A percentile compares a stretch with the other conserved stretches of the same genome.
Evolutionary conservation across 228 moss, liverwort and hornwort species (phyloP).

Genomic region (Sphagnum magellanicum): DNA sequence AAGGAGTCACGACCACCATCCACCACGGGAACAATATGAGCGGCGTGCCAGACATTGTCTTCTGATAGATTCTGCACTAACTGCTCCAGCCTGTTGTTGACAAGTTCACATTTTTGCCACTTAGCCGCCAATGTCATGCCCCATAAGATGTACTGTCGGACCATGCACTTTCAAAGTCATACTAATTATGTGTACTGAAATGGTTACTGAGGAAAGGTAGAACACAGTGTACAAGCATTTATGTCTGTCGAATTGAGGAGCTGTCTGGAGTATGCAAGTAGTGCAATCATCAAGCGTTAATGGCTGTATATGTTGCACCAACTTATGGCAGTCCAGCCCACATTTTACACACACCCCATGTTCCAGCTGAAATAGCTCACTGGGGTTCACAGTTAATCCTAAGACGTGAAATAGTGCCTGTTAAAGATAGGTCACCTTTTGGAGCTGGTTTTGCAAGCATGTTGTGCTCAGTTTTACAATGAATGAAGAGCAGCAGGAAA

Average conservation of each 20-base stretch:
- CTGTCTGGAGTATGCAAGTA: slow-evolving; percentile 26
- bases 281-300: slow-evolving; percentile 28
- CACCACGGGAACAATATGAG: slow-evolving; percentile 53
- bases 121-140: too few species aligned
- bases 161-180: too few species aligned
- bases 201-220: too few species aligned
- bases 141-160: too few species aligned
- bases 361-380: slow-evolving; percentile 49
- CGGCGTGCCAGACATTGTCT: slow-evolving; percentile 66
- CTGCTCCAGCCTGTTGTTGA: slow-evolving; percentile 35
- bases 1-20: slow-evolving; percentile 53
- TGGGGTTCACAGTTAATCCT: too few species aligned
- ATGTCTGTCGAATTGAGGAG: slow-evolving; percentile 28
- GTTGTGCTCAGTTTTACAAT: not conserved
- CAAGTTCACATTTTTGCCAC: too few species aligned
- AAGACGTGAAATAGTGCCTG: too few species aligned
- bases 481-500: not conserved
- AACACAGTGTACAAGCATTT: slow-evolving; percentile 23
- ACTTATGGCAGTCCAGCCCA: slow-evolving; percentile 50
- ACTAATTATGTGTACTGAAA: too few species aligned
- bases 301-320: slow-evolving; percentile 39
- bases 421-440: too few species aligned
- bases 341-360: slow-evolving; percentile 54
- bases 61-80: slow-evolving; percentile 39
- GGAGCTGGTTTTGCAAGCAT: not conserved